These are phyloP conservation scores for Albophoma yamanashiensis DNA, from an alignment of 2,329 filamentous ascomycete genomes.

Conservation along the genomic window DNA sequence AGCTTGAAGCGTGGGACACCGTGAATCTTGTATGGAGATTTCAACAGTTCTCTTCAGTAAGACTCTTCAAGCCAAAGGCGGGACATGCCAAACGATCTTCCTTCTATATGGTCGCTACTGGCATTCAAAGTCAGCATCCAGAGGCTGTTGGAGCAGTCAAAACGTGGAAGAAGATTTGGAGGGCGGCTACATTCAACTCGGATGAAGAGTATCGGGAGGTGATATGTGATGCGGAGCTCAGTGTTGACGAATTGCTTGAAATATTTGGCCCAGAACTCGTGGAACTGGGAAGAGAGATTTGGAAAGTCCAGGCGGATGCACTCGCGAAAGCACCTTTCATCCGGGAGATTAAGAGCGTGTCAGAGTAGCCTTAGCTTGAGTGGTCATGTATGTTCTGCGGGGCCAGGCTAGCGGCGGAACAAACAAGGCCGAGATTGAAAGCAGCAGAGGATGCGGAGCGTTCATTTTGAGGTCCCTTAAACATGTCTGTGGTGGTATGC, in stretches of 20 bases:
- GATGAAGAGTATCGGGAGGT: constrained; percentile 13
- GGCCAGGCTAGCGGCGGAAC: too few species aligned
- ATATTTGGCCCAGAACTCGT: constrained; percentile 24
- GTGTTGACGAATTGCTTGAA: constrained; percentile 14
- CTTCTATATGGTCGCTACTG: constrained; percentile 40
- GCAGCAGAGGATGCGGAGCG: too few species aligned
- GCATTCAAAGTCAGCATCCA: constrained; percentile 20
- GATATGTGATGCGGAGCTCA: neutral
- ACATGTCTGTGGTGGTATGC: too few species aligned
- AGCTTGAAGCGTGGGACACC: constrained; percentile 28
- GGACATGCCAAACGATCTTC: constrained; percentile 26
- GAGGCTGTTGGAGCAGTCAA: constrained; percentile 23
- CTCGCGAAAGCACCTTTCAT: constrained; percentile 7
- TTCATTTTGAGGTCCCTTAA: too few species aligned
- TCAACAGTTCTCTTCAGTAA: constrained; percentile 26
- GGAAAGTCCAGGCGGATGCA: constrained; percentile 22
- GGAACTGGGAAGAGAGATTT: constrained; percentile 18
- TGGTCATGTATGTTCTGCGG: too few species aligned
- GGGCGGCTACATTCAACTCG: constrained; percentile 23
- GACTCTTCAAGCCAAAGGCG: constrained; percentile 31
- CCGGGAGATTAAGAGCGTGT: too few species aligned
- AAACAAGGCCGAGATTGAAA: too few species aligned
- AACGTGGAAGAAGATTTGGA: constrained; percentile 30
- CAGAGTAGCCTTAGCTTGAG: too few species aligned
- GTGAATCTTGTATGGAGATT: constrained; percentile 27